These are phyloP conservation scores for Aspergillus baeticus DNA, from an alignment of 495 filamentous ascomycete species.

Conservation along the genomic window DNA sequence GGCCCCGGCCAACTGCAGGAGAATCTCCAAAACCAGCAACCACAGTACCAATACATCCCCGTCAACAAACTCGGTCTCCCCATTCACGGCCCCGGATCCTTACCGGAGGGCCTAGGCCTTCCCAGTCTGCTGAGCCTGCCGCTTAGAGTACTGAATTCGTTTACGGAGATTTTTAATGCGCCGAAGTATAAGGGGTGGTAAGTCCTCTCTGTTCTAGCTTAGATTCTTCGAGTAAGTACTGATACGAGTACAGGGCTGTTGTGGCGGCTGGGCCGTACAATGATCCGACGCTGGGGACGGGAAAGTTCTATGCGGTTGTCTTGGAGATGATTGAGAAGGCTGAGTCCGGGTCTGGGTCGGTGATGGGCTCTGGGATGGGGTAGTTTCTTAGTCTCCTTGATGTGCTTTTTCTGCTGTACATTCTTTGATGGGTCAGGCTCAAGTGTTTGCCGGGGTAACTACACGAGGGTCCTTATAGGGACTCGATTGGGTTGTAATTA, in stretches of 20 bases:
- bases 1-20: not conserved
- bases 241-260: constrained; percentile 31
- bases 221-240: no score
- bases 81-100: constrained; percentile 34
- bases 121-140: constrained; percentile 33
- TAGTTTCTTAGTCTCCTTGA: no score
- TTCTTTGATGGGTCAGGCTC: no score
- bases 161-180: constrained; percentile 47
- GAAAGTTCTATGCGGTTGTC: constrained; percentile 45
- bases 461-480: no score
- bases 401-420: no score
- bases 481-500: not conserved
- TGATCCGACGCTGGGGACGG: constrained; percentile 32
- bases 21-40: constrained; percentile 28
- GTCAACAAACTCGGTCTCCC: constrained; percentile 46
- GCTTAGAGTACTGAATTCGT: constrained; percentile 35
- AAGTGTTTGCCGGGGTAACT: no score
- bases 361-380: not conserved
- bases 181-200: constrained; percentile 48
- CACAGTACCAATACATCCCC: constrained; percentile 33
- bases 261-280: constrained; percentile 40
- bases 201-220: constrained; percentile 17
- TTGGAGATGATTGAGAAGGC: constrained; percentile 29
- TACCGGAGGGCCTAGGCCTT: constrained; percentile 21
- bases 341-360: not conserved